These are phyloP conservation scores for Amanita thiersii DNA, from an alignment of 768 basidiomycete species.

Conservation along the genomic window DNA sequence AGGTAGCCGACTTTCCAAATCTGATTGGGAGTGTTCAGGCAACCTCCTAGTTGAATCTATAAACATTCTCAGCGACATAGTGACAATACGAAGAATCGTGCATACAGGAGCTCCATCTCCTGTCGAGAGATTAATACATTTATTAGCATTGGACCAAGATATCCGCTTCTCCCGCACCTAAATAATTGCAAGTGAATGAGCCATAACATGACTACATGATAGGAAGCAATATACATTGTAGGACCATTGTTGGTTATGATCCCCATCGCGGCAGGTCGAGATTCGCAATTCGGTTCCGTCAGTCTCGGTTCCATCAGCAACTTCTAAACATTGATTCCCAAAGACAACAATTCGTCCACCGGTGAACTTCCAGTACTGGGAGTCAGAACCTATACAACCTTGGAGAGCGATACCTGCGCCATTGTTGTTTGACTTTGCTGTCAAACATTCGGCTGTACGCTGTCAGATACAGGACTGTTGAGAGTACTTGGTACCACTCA, in stretches of 20 bases:
- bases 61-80: background rate
- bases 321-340: conserved; percentile 42
- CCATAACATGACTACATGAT: background rate
- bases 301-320: conserved; percentile 28
- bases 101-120: conserved; percentile 34
- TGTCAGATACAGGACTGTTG: background rate
- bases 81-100: background rate
- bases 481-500: conserved; percentile 14
- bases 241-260: conserved; percentile 36
- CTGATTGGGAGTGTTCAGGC: conserved; percentile 37
- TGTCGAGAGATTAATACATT: conserved; percentile 42
- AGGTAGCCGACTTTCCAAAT: conserved; percentile 46
- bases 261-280: conserved; percentile 34
- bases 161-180: conserved; percentile 30
- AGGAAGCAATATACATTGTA: conserved; percentile 27
- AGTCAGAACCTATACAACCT: conserved; percentile 32
- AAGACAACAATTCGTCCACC: conserved; percentile 34
- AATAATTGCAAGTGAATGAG: conserved; percentile 1
- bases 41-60: conserved; percentile 40
- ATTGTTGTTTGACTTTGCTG: conserved; percentile 39
- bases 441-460: conserved; percentile 40
- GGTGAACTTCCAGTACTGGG: conserved; percentile 42
- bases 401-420: conserved; percentile 40
- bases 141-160: conserved; percentile 39
- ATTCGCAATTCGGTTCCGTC: conserved; percentile 45